phyloP scores from a whole-genome alignment of 2,329 filamentous ascomycete genomes.

The Xylaria hypoxylon region DNA sequence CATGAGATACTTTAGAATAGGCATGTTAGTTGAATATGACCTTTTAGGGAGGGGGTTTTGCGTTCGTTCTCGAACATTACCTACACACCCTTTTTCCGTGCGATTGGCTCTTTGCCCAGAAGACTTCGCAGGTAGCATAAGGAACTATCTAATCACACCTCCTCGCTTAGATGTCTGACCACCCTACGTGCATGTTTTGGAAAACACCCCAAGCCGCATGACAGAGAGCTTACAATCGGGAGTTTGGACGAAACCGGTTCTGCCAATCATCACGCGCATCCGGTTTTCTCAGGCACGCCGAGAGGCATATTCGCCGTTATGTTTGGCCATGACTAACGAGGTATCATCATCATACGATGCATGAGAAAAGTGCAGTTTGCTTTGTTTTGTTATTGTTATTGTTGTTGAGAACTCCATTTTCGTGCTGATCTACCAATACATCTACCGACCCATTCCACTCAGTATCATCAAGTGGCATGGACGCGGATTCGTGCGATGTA shows the following conservation, averaged over 20 bases:
- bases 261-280: slow-evolving; percentile 3
- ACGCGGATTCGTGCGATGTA: slow-evolving; percentile 23
- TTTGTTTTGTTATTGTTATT: too few species aligned
- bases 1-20: slow-evolving; percentile 8
- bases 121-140: neutral
- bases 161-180: slow-evolving; percentile 31
- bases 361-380: slow-evolving; percentile 14
- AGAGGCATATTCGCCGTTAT: neutral
- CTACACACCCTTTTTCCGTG: neutral
- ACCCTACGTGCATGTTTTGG: slow-evolving; percentile 19
- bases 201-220: slow-evolving; percentile 24
- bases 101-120: slow-evolving; percentile 4
- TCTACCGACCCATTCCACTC: slow-evolving; percentile 6
- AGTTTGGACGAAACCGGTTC: slow-evolving; percentile 4
- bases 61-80: neutral
- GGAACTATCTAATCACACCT: slow-evolving; percentile 2
- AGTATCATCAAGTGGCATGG: slow-evolving; percentile 19
- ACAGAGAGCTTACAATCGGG: slow-evolving; percentile 20
- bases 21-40: neutral
- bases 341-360: slow-evolving; percentile 9
- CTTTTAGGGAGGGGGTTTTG: slow-evolving; percentile 1
- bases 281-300: slow-evolving; percentile 3
- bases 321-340: neutral
- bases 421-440: slow-evolving; percentile 2
- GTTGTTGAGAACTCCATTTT: neutral